Percentiles rank a stretch among this genome's conserved stretches.
Conservation (phyloP, 805 yeast species). For the Barnettozyma pratensis region DNA sequence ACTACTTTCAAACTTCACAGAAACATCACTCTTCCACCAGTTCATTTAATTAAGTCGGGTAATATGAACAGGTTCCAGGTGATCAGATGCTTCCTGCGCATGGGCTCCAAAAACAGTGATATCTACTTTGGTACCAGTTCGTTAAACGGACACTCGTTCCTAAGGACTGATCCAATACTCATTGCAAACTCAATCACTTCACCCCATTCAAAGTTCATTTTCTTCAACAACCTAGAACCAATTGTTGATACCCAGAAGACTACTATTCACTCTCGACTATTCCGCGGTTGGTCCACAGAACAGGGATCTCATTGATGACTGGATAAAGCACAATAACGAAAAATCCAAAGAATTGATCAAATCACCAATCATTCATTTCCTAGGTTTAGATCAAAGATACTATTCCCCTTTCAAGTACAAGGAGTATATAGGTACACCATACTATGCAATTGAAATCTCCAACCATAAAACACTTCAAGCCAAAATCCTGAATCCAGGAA, state of each 20-base stretch:
- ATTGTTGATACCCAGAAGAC: constrained; percentile 12
- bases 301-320: constrained; percentile 16
- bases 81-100: no score
- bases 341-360: constrained; percentile 5
- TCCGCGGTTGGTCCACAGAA: constrained; percentile 12
- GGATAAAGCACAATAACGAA: constrained; percentile 17
- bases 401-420: constrained; percentile 38
- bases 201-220: constrained; percentile 39
- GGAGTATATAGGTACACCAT: constrained; percentile 57
- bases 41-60: no score
- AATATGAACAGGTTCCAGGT: no score
- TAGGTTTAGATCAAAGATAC: constrained; percentile 37
- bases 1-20: no score
- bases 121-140: constrained; percentile 44
- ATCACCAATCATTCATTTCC: constrained; percentile 27
- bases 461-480: constrained; percentile 16
- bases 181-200: constrained; percentile 38
- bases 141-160: constrained; percentile 52
- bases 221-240: constrained; percentile 30
- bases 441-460: constrained; percentile 56
- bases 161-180: constrained; percentile 46
- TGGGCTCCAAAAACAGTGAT: constrained; percentile 4
- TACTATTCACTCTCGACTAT: constrained; percentile 11
- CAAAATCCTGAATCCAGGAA: neutral
- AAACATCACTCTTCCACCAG: no score